Conservation (phyloP, 2,329 filamentous ascomycete species). For the Pezicula neosporulosa region DNA sequence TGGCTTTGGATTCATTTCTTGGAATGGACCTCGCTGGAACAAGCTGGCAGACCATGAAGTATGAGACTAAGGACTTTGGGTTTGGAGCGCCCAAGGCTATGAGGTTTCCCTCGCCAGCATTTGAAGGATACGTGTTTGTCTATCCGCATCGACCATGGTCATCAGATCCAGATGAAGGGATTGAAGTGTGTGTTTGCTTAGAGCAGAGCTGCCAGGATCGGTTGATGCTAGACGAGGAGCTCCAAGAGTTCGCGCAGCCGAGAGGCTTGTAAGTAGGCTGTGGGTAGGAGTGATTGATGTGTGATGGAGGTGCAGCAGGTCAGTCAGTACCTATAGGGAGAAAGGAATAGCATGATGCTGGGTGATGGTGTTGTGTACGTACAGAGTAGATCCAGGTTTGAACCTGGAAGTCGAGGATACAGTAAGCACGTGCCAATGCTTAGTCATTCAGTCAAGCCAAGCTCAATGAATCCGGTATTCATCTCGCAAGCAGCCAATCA, state of each 20-base stretch:
- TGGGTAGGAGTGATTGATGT: too few relatives aligned
- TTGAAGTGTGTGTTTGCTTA: slow-evolving; percentile 18
- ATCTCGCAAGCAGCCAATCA: too few relatives aligned
- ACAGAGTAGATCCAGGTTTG: too few relatives aligned
- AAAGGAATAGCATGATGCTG: too few relatives aligned
- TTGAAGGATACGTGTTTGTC: slow-evolving; percentile 18
- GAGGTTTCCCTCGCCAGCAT: slow-evolving; percentile 14
- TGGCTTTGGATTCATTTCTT: slow-evolving; percentile 20
- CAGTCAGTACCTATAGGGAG: too few relatives aligned
- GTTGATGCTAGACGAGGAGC: slow-evolving; percentile 14
- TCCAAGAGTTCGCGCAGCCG: slow-evolving; percentile 9
- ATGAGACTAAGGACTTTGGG: slow-evolving; percentile 26
- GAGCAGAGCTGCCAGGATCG: slow-evolving; percentile 13
- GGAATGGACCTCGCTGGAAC: slow-evolving; percentile 23
- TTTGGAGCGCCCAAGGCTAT: slow-evolving; percentile 20
- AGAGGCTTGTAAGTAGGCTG: background rate
- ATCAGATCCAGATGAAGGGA: slow-evolving; percentile 15
- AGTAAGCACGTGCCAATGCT: too few relatives aligned
- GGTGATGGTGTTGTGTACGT: too few relatives aligned
- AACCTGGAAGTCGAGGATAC: too few relatives aligned
- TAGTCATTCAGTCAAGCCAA: too few relatives aligned
- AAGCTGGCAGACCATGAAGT: slow-evolving; percentile 25
- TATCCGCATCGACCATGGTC: slow-evolving; percentile 12
- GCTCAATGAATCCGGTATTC: too few relatives aligned
- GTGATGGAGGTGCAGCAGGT: too few relatives aligned